Conservation (phyloP, 805 yeast species). For the Monosporozyma unispora region DNA sequence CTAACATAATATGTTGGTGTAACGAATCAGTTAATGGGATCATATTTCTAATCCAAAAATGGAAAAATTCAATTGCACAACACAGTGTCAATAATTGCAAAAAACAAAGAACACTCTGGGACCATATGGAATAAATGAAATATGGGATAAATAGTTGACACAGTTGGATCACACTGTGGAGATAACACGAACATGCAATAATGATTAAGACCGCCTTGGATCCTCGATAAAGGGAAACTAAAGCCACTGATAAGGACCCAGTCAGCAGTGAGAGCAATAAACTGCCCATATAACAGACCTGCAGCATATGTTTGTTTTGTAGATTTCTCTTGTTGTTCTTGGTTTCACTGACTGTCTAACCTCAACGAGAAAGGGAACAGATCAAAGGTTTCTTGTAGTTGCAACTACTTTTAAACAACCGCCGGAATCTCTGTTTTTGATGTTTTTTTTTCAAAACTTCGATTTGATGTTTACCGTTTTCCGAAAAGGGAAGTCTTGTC, state of each 20-base stretch:
- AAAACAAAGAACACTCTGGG: background rate
- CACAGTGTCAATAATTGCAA: constrained; percentile 15
- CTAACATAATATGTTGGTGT: constrained; percentile 11
- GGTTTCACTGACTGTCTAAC: background rate
- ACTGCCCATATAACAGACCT: constrained; percentile 1
- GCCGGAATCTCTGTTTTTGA: background rate
- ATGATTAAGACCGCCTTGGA: constrained; percentile 17
- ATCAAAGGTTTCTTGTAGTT: background rate
- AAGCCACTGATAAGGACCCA: constrained; percentile 18
- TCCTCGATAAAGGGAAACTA: constrained; percentile 13
- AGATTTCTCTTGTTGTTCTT: background rate
- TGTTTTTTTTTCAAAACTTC: background rate
- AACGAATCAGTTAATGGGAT: constrained; percentile 1
- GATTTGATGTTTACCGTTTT: background rate
- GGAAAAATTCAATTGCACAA: constrained; percentile 16
- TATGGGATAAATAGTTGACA: background rate
- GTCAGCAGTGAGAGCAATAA: constrained; percentile 12
- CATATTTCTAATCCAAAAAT: constrained; percentile 8
- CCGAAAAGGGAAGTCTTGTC: background rate
- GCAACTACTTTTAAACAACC: background rate
- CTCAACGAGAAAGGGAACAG: background rate
- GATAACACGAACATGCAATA: constrained; percentile 17
- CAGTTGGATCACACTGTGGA: background rate
- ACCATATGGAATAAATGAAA: background rate
- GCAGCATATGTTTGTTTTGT: background rate